Conservation (phyloP, 1,284 basidiomycete genomes). For the Ceratobasidium sp. region DNA sequence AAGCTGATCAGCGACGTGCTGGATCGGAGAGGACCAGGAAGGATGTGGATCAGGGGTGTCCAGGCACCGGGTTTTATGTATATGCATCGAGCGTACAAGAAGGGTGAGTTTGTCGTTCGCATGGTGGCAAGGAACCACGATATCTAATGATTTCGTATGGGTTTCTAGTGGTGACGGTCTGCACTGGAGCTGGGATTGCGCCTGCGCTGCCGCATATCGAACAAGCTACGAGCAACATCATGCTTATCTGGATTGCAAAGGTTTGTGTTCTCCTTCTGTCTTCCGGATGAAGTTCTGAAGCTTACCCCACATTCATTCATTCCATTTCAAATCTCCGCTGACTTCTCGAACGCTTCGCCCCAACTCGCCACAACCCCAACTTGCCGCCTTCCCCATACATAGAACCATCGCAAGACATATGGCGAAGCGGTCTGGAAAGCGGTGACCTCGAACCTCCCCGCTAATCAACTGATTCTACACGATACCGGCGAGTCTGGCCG, state of each 20-base stretch:
- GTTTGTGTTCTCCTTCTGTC: not conserved
- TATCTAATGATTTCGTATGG: not conserved
- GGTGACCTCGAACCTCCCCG: constrained; percentile 39
- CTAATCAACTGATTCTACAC: constrained; percentile 37
- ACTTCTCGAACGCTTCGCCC: not conserved
- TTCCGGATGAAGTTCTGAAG: not conserved
- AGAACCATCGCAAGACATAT: constrained; percentile 45
- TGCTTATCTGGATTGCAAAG: constrained; percentile 44
- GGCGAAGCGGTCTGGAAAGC: constrained; percentile 40
- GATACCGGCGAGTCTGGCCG: constrained; percentile 40
- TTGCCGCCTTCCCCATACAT: not conserved
- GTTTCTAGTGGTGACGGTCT: constrained; percentile 32
- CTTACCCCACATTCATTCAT: not conserved
- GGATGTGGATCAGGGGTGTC: constrained; percentile 39
- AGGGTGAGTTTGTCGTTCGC: constrained; percentile 1
- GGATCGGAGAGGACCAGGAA: constrained; percentile 13
- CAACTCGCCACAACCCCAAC: not conserved
- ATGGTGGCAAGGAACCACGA: not conserved
- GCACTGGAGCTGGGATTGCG: constrained; percentile 40
- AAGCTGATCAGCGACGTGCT: constrained; percentile 25
- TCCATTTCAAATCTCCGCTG: not conserved
- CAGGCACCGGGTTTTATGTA: constrained; percentile 43
- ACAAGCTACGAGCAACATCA: constrained; percentile 38
- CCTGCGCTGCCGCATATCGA: constrained; percentile 42
- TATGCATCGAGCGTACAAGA: constrained; percentile 43